Base-by-base conservation (phyloP, 495 filamentous ascomycete species). In the Hyaloscypha variabilis region DNA sequence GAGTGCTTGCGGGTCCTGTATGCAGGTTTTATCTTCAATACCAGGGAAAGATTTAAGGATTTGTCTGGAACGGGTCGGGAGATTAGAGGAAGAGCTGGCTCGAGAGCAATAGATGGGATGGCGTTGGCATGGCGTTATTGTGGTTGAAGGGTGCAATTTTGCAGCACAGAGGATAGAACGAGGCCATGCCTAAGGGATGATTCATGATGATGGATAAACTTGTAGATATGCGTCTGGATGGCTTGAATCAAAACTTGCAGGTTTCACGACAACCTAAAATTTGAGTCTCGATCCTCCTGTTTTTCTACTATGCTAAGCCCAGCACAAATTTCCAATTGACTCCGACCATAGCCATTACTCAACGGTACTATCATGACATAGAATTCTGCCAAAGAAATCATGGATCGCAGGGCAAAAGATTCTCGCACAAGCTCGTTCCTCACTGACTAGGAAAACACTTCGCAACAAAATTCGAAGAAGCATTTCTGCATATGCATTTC, bases 1-100 rank as follows among this genome's bases (percentile, higher is more conserved):
- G 6, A 65, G 67, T 58, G 62, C 67, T 26, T 74, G 72, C 46
- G 56, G 39, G n/a, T 36, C 24, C 14, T 74, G 72, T 54, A 70
- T 72, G 66, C 50, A 71, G 31, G 58, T 58, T 2, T 53, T 73
- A 29, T 25, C 55, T 28, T 57, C 52, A n/a, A 63, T 56, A 51
- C 66, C 69, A 25, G 66, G 64, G 31, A 67, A 58, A 21, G 69
- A 73, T 65, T 31, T 73, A 36, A 61, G 31, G n/a, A n/a, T 52
- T 28, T 63, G 54, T 23, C 51, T 73, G 24, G 63, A 69, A 46
- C 61, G 56, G 26, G 60, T 73, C 49, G 50, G 42, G 24, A 55
- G 29, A 26, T 58, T 46, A 46, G 39, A 54, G 46, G 61, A 58
- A 23, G 30, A 57, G 28, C n/a, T 53, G 28, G 29, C 50, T 34